Base-by-base conservation (phyloP, 306 rosid genomes). In the Trichosanthes cucumerina region DNA sequence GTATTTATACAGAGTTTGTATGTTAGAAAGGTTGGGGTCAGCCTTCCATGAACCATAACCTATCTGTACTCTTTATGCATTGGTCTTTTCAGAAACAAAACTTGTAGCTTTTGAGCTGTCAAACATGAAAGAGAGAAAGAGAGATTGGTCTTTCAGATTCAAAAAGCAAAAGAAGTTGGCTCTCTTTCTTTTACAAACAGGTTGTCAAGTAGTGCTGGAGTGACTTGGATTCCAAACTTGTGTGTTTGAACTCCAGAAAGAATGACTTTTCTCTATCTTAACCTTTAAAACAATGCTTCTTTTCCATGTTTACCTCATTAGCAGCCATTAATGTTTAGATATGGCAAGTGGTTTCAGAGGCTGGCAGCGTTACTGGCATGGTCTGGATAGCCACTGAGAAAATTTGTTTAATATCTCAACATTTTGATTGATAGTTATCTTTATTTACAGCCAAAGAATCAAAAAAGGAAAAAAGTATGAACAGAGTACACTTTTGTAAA, bases 181-280 rank as follows among this genome's bases (percentile, higher is more conserved):
- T 84, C 68, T 89, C 83, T 26, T 71, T 78, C 65, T 83, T 87
- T 83, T 80, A 84, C 78, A 81, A 80, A 83, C 21, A 9, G 65
- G 64, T 56, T 75, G 77, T 46, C 58, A 71, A 12, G 36, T 18
- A 41, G 34, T 69, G 75, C 54, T 5, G 31, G 38, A 56, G 58
- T 72, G 59, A 47, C 41, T 72, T 72, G 77, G 59, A 72, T 72
- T 47, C 77, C 77, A 47, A 72, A 14, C n/a, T 71, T 71, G 38
- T 46, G 26, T 12, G 21, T 71, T 46, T 47, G 54, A 70, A 52
- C 56, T 43, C 43, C 34, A 41, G 19, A 23, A 69, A 41, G 12
- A 23, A n/a, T 63, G 71, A 4, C 13, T 31, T 63, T 31, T 65
- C 47, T 36, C 73, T 65, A 38, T 65, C 73, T 65, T 65, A 18